Conservation (phyloP, 1,284 basidiomycete genomes). For the Ustilago loliicola region DNA sequence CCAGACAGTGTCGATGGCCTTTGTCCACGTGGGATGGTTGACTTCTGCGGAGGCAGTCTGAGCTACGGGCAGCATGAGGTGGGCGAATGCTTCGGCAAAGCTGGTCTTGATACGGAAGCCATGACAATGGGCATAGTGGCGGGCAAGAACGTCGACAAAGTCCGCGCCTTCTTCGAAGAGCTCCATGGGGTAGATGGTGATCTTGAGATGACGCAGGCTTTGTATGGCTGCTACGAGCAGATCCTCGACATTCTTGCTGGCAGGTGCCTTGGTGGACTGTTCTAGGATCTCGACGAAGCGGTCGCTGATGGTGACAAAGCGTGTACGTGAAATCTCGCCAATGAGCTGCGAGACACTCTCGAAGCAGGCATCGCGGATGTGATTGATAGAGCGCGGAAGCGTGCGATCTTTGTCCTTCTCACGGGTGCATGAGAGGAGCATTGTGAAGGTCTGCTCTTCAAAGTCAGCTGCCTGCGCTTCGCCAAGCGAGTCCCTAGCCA, state of each 20-base stretch:
- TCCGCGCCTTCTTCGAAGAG: constrained; percentile 94
- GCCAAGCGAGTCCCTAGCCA: constrained; percentile 26
- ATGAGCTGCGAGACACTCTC: constrained; percentile 62
- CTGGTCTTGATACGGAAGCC: constrained; percentile 85
- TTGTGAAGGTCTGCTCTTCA: constrained; percentile 58
- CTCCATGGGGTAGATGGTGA: constrained; percentile 84
- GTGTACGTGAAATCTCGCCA: constrained; percentile 61
- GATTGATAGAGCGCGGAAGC: constrained; percentile 37
- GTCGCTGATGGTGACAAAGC: constrained; percentile 63
- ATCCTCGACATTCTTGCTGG: constrained; percentile 61
- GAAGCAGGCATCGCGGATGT: constrained; percentile 60
- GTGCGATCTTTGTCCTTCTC: constrained; percentile 57
- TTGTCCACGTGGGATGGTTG: constrained; percentile 93
- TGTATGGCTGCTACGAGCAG: constrained; percentile 63
- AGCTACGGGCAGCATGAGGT: constrained; percentile 87
- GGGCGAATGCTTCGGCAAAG: constrained; percentile 85
- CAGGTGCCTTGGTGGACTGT: constrained; percentile 51
- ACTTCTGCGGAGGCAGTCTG: constrained; percentile 95
- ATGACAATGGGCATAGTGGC: constrained; percentile 85
- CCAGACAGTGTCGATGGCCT: constrained; percentile 87
- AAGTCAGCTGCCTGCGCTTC: constrained; percentile 54
- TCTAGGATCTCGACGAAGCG: constrained; percentile 65
- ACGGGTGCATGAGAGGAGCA: constrained; percentile 61
- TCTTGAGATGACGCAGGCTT: constrained; percentile 63
- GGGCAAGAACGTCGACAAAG: constrained; percentile 85